Evolutionary conservation across 768 basidiomycete species (phyloP).

Genomic region (Russula sp.): DNA sequence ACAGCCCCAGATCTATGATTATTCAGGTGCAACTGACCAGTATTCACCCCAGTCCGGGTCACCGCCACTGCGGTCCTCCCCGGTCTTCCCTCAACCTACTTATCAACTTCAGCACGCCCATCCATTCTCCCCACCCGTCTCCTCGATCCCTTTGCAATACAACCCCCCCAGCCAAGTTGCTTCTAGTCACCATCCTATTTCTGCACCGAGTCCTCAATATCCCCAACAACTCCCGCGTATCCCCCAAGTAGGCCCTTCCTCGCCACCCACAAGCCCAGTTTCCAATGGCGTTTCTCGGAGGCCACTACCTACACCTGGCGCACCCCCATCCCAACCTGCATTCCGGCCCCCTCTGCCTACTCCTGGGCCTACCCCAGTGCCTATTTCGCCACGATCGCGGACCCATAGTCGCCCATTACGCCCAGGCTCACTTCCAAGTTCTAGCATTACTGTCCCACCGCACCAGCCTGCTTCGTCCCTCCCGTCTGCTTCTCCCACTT

Average conservation of each 20-base stretch:
- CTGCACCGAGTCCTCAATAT: conserved; percentile 22
- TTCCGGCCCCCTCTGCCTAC: conserved; percentile 21
- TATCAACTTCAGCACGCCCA: background rate
- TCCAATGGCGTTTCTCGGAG: conserved; percentile 14
- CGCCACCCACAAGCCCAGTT: conserved; percentile 19
- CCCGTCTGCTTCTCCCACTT: conserved; percentile 16
- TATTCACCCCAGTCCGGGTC: background rate
- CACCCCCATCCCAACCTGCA: conserved; percentile 3
- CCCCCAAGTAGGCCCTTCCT: conserved; percentile 6
- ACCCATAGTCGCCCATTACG: background rate
- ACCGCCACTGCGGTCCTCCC: background rate
- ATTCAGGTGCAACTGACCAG: background rate
- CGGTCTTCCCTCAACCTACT: background rate
- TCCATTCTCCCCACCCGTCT: background rate
- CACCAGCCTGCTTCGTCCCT: conserved; percentile 1
- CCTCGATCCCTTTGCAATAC: conserved; percentile 9
- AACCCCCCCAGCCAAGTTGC: background rate
- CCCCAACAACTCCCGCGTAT: conserved; percentile 10
- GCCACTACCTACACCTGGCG: conserved; percentile 22
- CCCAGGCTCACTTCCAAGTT: background rate
- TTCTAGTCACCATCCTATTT: conserved; percentile 4
- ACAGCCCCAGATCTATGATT: background rate
- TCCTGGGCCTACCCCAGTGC: conserved; percentile 20
- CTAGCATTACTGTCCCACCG: background rate
- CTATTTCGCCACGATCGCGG: conserved; percentile 9